Base-by-base conservation (phyloP, 176 grass and related monocot genomes). In the Zea luxurians region DNA sequence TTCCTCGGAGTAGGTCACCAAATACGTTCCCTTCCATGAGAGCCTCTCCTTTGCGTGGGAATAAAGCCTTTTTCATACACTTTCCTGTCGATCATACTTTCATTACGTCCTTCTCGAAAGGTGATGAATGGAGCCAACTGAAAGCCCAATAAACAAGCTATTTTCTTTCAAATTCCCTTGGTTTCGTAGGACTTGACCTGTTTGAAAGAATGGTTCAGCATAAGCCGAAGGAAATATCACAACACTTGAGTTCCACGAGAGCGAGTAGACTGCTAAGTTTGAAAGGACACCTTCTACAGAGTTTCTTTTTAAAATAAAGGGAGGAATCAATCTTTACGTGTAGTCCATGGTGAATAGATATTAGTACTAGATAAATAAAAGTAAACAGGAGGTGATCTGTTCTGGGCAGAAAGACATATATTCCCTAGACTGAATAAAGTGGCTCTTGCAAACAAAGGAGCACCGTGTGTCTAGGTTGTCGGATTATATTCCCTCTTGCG, bases 401-500 rank as follows among this genome's bases (percentile, higher is more conserved):
- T 58, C n/a, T 61, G 13, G 9, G 18, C 18, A 27, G n/a, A 75
- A 46, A 75, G 55, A 5, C 13, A 75, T 27, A 60, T 42, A 75
- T 75, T 60, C 36, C 43, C 54, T 61, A 2, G 17, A 20, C n/a
- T 57, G 54, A 58, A 75, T 61, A 78, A 67, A 67, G 47, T 67
- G 37, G 37, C 12, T 27, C 17, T 42, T 66, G 47, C n/a, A 79
- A 68, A 78, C 20, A 50, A 67, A 78, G 10, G 10, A 35, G 37
- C 7, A 40, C 38, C 38, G 38, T 44, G 3, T 57, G 7, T 54
- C 3, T 18, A 50, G 64, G 13, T 48, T 84, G 58, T 78, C 67
- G 43, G 75, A 48, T 73, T 66, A 85, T 85, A 79, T 85, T 35
- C 71, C 44, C 10, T 10, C 20, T 37, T 57, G 41, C 13, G 38